Evolutionary conservation across 345 rosid species (phyloP), one percentile per base, ranked within the genome.

Genomic region (Dipteronia sinensis): DNA sequence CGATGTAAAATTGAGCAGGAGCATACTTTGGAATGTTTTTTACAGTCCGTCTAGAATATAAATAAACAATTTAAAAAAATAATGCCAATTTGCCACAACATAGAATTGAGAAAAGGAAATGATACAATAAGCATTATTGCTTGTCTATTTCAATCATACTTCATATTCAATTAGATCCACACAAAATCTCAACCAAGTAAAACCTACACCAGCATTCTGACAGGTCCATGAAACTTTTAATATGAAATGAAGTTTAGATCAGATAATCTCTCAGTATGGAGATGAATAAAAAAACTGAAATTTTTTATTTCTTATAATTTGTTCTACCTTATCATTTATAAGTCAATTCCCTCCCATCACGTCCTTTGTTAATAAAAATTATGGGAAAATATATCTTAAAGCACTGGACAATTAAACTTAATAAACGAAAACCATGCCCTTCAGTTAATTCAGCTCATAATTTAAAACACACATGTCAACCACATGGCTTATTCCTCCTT

Each of bases 11-110:
- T 47, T 97, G 94, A 5, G 98, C 98, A 38, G 99, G 92, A 65
- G 99, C 99, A 83, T 97, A 97, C 77, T 97, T 97, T 65, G 99
- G 99, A 82, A 97, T 97, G 82, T 97, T 97, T 88, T 97, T 97
- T 63, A 97, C 99, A 6, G 99, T 97, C 75, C 98, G 93, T 77
- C 99, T 97, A 82, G 56, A 69, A 77, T 86, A 81, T 25, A 82
- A 27, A n/a, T 76, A 8, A 75, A 8, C 75, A n/a, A 76, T 31
- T 72, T 34, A 46, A 67, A 47, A 77, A 78, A 71, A 77, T 38
- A 82, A 77, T 69, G 68, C 73, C 44, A 78, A 22, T 13, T 51
- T 47, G 64, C 56, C 51, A 65, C 25, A 64, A 64, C 25, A 69
- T 56, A 76, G 59, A 75, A 42, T 20, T 15, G 55, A 72, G 53